Evolutionary conservation across 2,329 filamentous ascomycete genomes (phyloP), one percentile per base, ranked within the genome.

Genomic region (Penicillium sp.): DNA sequence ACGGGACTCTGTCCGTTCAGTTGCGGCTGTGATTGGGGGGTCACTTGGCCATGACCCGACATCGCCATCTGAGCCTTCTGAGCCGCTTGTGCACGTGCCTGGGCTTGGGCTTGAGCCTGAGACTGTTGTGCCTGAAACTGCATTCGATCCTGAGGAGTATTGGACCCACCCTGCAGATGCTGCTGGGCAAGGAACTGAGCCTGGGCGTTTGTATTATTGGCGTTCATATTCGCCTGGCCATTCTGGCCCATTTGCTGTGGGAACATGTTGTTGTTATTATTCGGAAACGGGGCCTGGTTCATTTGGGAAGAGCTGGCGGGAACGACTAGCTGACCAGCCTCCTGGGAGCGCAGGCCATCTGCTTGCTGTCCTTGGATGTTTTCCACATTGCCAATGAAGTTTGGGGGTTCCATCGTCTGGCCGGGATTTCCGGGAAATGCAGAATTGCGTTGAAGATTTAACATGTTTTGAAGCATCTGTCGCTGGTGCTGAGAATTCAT

Each of bases 261-360:
- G 39, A 77, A 71, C 68, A 78, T 73, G 61, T 78, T 76, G 57
- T 76, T 74, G 51, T 72, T 72, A 35, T 57, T 57, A n/a, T 57
- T 57, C 7, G 74, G 65, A 58, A 77, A 76, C n/a, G 72, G 72
- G 21, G 70, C 68, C 45, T 76, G 74, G 44, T 74, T 72, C 63
- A 79, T 81, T 59, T 79, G 78, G 52, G 82, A 82, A 65, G 82
- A 84, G 70, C 83, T 88, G 7, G 84, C 85, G 10, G 85, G 85
- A 4, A 88, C 85, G n/a, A 87, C 85, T 42, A 83, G 75, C 61
- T 86, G 83, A 9, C 85, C 85, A 49, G 82, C 82, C 70, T 86
- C 82, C 65, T 85, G 83, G 17, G 81, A 81, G 52, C 84, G 82
- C 62, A 86, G 71, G n/a, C 83, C 84, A 61, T 85, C 84, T 41